These are phyloP conservation scores for Lactarius tabidus DNA, from an alignment of 768 basidiomycete genomes.

Conservation along the genomic window DNA sequence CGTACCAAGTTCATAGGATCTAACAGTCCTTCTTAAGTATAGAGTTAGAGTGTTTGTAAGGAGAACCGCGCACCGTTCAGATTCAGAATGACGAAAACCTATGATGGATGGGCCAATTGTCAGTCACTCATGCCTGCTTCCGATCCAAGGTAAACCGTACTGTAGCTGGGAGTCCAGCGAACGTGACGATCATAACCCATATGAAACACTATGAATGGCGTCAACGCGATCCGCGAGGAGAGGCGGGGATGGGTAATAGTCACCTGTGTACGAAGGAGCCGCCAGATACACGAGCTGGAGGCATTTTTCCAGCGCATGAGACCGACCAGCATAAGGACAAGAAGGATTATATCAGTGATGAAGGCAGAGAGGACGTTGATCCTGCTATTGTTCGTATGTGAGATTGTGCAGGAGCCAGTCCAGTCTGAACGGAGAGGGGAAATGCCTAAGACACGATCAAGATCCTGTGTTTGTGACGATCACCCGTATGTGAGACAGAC, in stretches of 20 bases:
- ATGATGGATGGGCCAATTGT: not conserved
- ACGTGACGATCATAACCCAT: constrained; percentile 12
- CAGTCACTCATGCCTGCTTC: not conserved
- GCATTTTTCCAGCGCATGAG: constrained; percentile 12
- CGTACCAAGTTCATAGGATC: constrained; percentile 21
- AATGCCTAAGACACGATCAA: constrained; percentile 1
- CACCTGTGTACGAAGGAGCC: constrained; percentile 15
- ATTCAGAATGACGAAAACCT: constrained; percentile 20
- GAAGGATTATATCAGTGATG: constrained; percentile 12
- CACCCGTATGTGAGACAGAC: not conserved
- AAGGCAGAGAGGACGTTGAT: constrained; percentile 8
- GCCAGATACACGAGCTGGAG: not conserved
- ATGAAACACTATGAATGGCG: constrained; percentile 1
- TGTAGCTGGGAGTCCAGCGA: constrained; percentile 16
- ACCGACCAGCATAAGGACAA: constrained; percentile 16
- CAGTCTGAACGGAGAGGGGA: not conserved
- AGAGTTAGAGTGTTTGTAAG: not conserved
- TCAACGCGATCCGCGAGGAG: not conserved
- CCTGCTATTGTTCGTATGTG: not conserved
- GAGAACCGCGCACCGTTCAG: constrained; percentile 16
- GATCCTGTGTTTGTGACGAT: not conserved
- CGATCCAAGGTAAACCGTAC: constrained; percentile 1
- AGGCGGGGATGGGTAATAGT: not conserved
- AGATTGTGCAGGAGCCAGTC: not conserved
- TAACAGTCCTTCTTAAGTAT: not conserved